These are phyloP conservation scores for Discostella stelligeroides DNA, from an alignment of 108 stramenopile genomes.

Conservation along the genomic window DNA sequence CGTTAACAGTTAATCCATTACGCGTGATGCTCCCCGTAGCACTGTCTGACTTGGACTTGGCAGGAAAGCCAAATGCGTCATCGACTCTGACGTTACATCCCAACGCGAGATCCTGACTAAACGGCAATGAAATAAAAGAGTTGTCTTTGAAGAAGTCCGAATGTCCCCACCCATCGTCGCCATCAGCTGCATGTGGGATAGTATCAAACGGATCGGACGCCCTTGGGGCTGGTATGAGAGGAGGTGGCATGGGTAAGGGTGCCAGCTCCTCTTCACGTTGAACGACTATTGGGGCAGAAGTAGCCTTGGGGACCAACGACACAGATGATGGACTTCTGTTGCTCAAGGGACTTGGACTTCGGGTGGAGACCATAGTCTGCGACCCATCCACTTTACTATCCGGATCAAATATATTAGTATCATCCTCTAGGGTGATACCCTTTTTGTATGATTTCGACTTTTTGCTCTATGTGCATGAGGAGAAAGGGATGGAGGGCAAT, in stretches of 20 bases:
- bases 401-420: slow-evolving; percentile 24
- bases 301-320: background rate
- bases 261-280: background rate
- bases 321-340: background rate
- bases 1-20: slow-evolving; percentile 1
- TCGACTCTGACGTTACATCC: slow-evolving; percentile 11
- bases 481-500: background rate
- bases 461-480: slow-evolving; percentile 13
- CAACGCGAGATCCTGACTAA: background rate
- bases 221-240: background rate
- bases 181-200: background rate
- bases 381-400: too few relatives aligned
- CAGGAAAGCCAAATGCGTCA: slow-evolving; percentile 42
- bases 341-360: slow-evolving; percentile 7
- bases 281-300: background rate
- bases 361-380: background rate
- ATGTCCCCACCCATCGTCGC: slow-evolving; percentile 13
- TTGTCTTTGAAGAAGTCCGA: slow-evolving; percentile 37
- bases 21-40: background rate
- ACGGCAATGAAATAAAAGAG: slow-evolving; percentile 30
- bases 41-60: slow-evolving; percentile 5
- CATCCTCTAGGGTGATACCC: slow-evolving; percentile 14
- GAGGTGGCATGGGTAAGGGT: background rate
- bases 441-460: slow-evolving; percentile 32
- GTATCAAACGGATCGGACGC: slow-evolving; percentile 3